Percentiles rank a stretch among this genome's conserved stretches.
Conservation (phyloP, 345 rosid species). For the Orychophragmus violaceus region DNA sequence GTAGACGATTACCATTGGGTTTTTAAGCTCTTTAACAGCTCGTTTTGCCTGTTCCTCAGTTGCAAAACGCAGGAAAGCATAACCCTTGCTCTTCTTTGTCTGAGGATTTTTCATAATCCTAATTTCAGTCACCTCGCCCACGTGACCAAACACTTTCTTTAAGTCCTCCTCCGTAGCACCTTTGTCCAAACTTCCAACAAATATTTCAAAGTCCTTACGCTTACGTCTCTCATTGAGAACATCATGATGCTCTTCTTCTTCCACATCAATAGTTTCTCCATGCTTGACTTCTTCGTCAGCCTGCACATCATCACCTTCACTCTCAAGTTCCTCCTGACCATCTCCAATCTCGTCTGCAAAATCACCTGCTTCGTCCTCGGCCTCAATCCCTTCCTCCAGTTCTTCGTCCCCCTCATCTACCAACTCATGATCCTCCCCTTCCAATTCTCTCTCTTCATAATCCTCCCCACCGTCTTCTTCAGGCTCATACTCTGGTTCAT, state of each 20-base stretch:
- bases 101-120: not conserved
- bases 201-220: too few species aligned
- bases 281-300: slow-evolving; percentile 43
- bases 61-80: not conserved
- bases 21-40: not conserved
- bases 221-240: not conserved
- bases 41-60: not conserved
- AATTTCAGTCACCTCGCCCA: not conserved
- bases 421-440: slow-evolving; percentile 51
- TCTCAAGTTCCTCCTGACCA: slow-evolving; percentile 50
- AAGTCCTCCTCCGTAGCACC: not conserved
- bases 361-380: slow-evolving; percentile 60
- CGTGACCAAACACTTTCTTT: not conserved
- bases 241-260: not conserved
- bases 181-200: not conserved
- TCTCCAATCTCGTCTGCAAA: slow-evolving; percentile 57
- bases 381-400: slow-evolving; percentile 49
- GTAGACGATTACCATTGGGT: not conserved
- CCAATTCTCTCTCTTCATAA: slow-evolving; percentile 74
- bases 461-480: slow-evolving; percentile 53
- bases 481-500: slow-evolving; percentile 61
- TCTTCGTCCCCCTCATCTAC: slow-evolving; percentile 56
- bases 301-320: slow-evolving; percentile 54
- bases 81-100: not conserved
- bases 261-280: slow-evolving; percentile 45